These are phyloP conservation scores for Caryopteris hybrid DNA, from an alignment of 305 asterid species.

Conservation along the genomic window DNA sequence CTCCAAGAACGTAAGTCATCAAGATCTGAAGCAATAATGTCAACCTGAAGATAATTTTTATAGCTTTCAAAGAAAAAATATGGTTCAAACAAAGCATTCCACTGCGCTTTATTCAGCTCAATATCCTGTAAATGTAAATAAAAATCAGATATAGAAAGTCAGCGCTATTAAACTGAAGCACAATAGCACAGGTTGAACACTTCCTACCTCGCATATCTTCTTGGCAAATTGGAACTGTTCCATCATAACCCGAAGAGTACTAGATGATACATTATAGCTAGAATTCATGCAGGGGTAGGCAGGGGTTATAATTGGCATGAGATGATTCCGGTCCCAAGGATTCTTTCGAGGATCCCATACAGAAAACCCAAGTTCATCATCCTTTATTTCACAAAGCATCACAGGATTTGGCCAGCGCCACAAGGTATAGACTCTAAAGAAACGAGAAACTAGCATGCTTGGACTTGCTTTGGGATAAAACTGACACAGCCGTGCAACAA, in stretches of 20 bases:
- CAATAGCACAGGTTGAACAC: slow-evolving; percentile 7
- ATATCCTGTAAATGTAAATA: slow-evolving; percentile 60
- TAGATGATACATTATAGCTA: slow-evolving; percentile 91
- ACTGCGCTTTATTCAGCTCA: slow-evolving; percentile 70
- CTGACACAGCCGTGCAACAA: slow-evolving; percentile 94
- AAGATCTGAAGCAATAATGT: slow-evolving; percentile 66
- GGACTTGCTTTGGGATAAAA: slow-evolving; percentile 91
- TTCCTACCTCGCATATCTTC: slow-evolving; percentile 71
- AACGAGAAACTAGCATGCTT: slow-evolving; percentile 91
- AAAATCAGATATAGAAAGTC: slow-evolving; percentile 7
- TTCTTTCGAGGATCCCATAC: slow-evolving; percentile 97
- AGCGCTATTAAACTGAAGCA: too few species aligned
- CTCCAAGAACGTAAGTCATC: slow-evolving; percentile 97
- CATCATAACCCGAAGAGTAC: slow-evolving; percentile 88
- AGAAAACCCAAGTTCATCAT: slow-evolving; percentile 80
- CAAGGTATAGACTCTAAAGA: slow-evolving; percentile 85
- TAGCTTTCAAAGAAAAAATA: slow-evolving; percentile 82
- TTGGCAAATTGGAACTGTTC: slow-evolving; percentile 84
- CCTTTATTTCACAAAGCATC: slow-evolving; percentile 85
- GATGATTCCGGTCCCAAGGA: slow-evolving; percentile 77
- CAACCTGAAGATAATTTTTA: slow-evolving; percentile 88
- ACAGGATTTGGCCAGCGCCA: slow-evolving; percentile 99
- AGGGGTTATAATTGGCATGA: slow-evolving; percentile 97
- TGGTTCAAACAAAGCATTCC: slow-evolving; percentile 80
- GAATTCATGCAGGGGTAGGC: slow-evolving; percentile 99